These are phyloP conservation scores for Striga asiatica DNA, from an alignment of 257 asterid species.

Conservation along the genomic window DNA sequence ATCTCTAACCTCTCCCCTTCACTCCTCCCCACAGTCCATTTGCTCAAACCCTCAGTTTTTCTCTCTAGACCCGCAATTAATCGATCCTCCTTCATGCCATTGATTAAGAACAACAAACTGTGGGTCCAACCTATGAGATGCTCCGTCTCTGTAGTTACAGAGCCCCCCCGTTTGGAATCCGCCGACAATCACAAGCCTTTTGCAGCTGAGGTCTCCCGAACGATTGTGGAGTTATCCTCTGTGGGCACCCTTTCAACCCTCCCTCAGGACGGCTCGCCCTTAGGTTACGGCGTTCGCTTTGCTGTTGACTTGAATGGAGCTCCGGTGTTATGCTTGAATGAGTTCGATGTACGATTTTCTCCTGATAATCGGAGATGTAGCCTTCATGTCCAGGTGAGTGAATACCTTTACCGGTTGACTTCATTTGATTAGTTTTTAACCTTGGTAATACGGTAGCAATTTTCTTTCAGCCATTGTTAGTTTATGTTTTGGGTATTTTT, in stretches of 20 bases:
- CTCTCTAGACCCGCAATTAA: constrained; percentile 12
- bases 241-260: constrained; percentile 66
- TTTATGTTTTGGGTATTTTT: too few relatives aligned
- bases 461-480: background rate
- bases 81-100: constrained; percentile 14
- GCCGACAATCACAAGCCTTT: constrained; percentile 38
- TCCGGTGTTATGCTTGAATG: constrained; percentile 53
- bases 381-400: constrained; percentile 63
- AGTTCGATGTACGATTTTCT: constrained; percentile 24
- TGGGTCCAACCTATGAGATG: constrained; percentile 32
- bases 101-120: constrained; percentile 7
- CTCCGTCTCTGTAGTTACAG: constrained; percentile 52
- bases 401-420: too few relatives aligned
- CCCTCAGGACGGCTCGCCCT: constrained; percentile 63
- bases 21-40: constrained; percentile 26
- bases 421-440: too few relatives aligned
- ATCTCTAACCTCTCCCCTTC: constrained; percentile 28
- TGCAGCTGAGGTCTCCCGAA: constrained; percentile 83
- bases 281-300: constrained; percentile 70
- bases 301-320: constrained; percentile 67
- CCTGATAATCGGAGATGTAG: constrained; percentile 37
- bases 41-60: constrained; percentile 15
- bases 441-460: too few relatives aligned
- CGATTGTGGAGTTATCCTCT: constrained; percentile 59
- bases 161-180: constrained; percentile 36